Evolutionary conservation across 2,329 filamentous ascomycete species (phyloP).

Genomic region (Pseudogymnoascus sp.): DNA sequence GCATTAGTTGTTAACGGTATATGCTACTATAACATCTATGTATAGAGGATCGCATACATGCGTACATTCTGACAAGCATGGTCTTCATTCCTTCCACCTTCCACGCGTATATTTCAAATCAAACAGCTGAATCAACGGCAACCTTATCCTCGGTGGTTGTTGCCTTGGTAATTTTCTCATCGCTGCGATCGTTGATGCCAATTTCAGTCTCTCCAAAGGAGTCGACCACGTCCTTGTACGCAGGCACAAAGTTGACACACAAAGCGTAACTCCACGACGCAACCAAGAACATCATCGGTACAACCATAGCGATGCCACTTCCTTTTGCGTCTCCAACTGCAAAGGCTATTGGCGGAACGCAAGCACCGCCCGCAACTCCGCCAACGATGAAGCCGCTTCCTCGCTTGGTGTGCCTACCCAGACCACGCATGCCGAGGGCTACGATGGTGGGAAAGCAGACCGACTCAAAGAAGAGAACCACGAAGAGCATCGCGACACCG

Average conservation of each 20-base stretch:
- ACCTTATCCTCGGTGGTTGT: background rate
- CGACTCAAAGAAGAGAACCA: slow-evolving; percentile 45
- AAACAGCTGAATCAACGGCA: background rate
- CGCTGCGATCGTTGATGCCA: background rate
- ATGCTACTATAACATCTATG: background rate
- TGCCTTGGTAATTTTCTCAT: background rate
- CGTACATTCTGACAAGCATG: background rate
- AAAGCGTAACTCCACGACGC: slow-evolving; percentile 12
- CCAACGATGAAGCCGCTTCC: slow-evolving; percentile 42
- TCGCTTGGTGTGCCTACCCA: slow-evolving; percentile 44
- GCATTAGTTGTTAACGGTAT: background rate
- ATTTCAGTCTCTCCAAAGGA: slow-evolving; percentile 14
- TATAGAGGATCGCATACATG: background rate
- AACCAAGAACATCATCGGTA: slow-evolving; percentile 16
- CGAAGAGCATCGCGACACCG: slow-evolving; percentile 42
- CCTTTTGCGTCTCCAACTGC: slow-evolving; percentile 51
- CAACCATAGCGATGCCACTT: background rate
- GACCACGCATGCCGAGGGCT: slow-evolving; percentile 43
- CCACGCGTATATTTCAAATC: background rate
- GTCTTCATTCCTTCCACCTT: background rate
- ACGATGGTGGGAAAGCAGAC: slow-evolving; percentile 48
- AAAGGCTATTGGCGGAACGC: slow-evolving; percentile 63
- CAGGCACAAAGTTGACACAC: slow-evolving; percentile 13
- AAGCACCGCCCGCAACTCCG: slow-evolving; percentile 47
- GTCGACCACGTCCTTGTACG: slow-evolving; percentile 20